Conservation (phyloP, 164 flowering plant genomes). For the Houttuynia cordata region DNA sequence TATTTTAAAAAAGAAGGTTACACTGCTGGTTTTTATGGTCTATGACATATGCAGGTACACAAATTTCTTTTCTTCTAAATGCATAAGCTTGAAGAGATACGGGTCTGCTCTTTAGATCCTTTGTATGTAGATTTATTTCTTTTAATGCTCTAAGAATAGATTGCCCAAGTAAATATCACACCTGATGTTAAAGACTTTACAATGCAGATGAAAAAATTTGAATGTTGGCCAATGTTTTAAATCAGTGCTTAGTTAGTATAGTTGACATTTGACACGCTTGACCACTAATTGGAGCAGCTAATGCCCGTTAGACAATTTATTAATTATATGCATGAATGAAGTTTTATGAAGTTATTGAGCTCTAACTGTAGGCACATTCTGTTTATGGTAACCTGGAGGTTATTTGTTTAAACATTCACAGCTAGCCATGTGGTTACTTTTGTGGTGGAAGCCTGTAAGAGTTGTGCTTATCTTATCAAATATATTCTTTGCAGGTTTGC, state of each 20-base stretch:
- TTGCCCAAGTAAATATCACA: too few species aligned
- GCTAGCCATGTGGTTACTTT: slow-evolving; percentile 75
- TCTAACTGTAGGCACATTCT: too few species aligned
- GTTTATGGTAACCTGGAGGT: not conserved
- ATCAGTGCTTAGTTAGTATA: not conserved
- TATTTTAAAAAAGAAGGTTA: too few species aligned
- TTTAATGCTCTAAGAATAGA: too few species aligned
- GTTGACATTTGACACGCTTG: not conserved
- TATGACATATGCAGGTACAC: too few species aligned
- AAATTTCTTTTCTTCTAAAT: too few species aligned
- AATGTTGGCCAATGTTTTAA: not conserved
- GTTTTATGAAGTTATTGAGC: not conserved
- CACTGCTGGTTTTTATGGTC: too few species aligned
- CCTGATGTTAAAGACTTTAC: too few species aligned
- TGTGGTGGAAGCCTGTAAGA: slow-evolving; percentile 78
- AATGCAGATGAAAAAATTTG: too few species aligned
- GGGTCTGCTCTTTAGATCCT: too few species aligned
- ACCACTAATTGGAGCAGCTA: not conserved
- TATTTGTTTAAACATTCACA: slow-evolving; percentile 22
- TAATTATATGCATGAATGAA: not conserved
- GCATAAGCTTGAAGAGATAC: too few species aligned
- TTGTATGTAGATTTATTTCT: too few species aligned
- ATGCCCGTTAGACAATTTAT: not conserved
- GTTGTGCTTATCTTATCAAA: slow-evolving; percentile 48
- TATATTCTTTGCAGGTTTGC: slow-evolving; percentile 78